Evolutionary conservation across 805 yeast genomes (phyloP).

Genomic region (Zygotorulaspora danielsina): DNA sequence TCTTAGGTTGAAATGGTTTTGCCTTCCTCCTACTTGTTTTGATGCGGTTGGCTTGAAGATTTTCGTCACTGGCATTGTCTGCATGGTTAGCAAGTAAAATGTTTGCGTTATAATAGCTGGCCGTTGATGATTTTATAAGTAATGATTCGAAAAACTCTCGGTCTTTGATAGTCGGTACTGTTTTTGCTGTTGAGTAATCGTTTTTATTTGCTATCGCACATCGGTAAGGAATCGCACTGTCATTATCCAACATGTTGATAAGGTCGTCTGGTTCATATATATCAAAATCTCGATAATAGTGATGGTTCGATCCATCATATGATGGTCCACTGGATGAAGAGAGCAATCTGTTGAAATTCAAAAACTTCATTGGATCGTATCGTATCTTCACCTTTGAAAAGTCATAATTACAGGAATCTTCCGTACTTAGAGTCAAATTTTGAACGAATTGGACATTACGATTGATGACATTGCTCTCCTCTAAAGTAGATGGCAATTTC

Average conservation of each 20-base stretch:
- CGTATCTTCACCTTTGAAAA: slow-evolving; percentile 23
- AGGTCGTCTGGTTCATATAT: slow-evolving; percentile 39
- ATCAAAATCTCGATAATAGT: slow-evolving; percentile 29
- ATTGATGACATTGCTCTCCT: slow-evolving; percentile 25
- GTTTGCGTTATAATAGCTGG: slow-evolving; percentile 39
- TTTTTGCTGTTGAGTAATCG: slow-evolving; percentile 53
- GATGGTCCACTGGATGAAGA: slow-evolving; percentile 5
- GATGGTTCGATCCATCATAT: slow-evolving; percentile 1
- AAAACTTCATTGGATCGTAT: slow-evolving; percentile 24
- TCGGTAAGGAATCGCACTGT: slow-evolving; percentile 49
- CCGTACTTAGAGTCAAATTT: slow-evolving; percentile 3
- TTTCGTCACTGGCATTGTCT: slow-evolving; percentile 19
- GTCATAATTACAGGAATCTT: slow-evolving; percentile 12
- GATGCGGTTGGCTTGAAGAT: slow-evolving; percentile 19
- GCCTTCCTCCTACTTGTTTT: slow-evolving; percentile 4
- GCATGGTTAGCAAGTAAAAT: slow-evolving; percentile 29
- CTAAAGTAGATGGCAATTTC: slow-evolving; percentile 14
- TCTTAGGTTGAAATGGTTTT: slow-evolving; percentile 4
- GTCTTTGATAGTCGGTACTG: slow-evolving; percentile 56
- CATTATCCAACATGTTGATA: slow-evolving; percentile 20
- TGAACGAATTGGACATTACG: slow-evolving; percentile 22
- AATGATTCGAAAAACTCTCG: slow-evolving; percentile 45
- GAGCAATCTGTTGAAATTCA: slow-evolving; percentile 23
- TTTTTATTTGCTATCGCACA: slow-evolving; percentile 57
- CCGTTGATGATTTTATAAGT: slow-evolving; percentile 38